These are phyloP conservation scores for Populus deltoides DNA, from an alignment of 345 rosid genomes.

Conservation along the genomic window DNA sequence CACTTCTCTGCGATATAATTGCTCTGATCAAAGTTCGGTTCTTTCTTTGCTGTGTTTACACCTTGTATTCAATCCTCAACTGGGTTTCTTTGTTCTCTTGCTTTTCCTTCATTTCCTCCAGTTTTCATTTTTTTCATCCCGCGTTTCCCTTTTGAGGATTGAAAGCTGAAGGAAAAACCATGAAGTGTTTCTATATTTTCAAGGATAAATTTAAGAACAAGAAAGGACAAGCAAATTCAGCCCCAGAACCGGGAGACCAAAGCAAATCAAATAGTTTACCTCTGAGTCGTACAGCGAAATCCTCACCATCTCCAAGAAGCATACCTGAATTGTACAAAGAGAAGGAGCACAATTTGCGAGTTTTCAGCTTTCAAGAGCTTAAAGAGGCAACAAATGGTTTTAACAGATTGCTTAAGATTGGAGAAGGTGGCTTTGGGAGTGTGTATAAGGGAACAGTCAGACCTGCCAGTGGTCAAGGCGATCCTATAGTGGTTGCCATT, in stretches of 20 bases:
- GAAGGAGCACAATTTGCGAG: conserved; percentile 57
- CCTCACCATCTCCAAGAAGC: conserved; percentile 60
- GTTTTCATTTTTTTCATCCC: background rate
- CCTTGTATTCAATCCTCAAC: background rate
- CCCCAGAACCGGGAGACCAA: conserved; percentile 45
- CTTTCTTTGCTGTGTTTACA: background rate
- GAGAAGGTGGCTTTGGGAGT: conserved; percentile 97
- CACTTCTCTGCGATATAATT: background rate
- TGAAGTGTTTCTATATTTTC: conserved; percentile 46
- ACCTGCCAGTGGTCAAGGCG: conserved; percentile 34
- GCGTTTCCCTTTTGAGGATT: background rate
- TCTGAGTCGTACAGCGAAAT: conserved; percentile 32
- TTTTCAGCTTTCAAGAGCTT: conserved; percentile 62
- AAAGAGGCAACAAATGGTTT: conserved; percentile 68
- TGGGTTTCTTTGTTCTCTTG: conserved; percentile 1
- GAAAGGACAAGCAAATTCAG: conserved; percentile 38
- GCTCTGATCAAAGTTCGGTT: background rate
- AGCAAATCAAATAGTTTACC: conserved; percentile 13
- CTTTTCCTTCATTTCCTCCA: background rate
- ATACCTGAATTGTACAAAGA: conserved; percentile 60
- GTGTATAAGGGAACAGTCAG: conserved; percentile 72
- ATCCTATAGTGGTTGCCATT: conserved; percentile 59
- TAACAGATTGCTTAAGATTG: conserved; percentile 61
- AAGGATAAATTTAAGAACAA: conserved; percentile 44
- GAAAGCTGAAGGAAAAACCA: conserved; percentile 1